Evolutionary conservation across 2,329 filamentous ascomycete species (phyloP).

Genomic region (Aspergillus ochraceus): DNA sequence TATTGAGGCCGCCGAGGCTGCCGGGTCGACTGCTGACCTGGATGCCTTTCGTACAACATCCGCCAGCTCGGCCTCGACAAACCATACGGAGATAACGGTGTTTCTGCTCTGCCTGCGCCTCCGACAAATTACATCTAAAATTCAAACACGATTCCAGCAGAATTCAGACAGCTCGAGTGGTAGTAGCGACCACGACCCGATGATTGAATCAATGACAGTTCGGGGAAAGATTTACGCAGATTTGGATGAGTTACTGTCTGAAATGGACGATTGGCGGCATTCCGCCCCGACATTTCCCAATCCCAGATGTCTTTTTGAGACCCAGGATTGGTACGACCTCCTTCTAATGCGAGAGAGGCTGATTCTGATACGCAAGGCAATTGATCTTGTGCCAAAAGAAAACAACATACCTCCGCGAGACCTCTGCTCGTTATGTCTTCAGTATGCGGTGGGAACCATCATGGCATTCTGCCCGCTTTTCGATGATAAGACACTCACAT

Average conservation of each 20-base stretch:
- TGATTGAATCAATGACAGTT: slow-evolving; percentile 1
- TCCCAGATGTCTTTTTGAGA: slow-evolving; percentile 45
- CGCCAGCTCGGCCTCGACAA: not conserved
- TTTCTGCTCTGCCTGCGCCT: slow-evolving; percentile 43
- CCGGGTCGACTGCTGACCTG: slow-evolving; percentile 13
- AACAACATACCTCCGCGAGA: slow-evolving; percentile 34
- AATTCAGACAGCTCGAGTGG: not conserved
- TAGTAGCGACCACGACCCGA: not conserved
- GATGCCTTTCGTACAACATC: slow-evolving; percentile 13
- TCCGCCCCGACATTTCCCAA: slow-evolving; percentile 31
- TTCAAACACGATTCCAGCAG: slow-evolving; percentile 16
- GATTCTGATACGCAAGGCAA: slow-evolving; percentile 42
- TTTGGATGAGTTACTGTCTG: slow-evolving; percentile 30
- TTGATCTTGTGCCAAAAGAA: slow-evolving; percentile 40
- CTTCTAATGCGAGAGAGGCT: slow-evolving; percentile 44
- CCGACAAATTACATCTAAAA: slow-evolving; percentile 42
- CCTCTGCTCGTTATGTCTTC: slow-evolving; percentile 34
- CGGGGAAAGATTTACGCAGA: slow-evolving; percentile 17
- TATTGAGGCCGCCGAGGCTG: slow-evolving; percentile 20
- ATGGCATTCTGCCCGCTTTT: slow-evolving; percentile 40
- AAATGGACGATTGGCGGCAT: slow-evolving; percentile 40
- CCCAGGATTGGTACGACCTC: slow-evolving; percentile 48
- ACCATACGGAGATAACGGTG: slow-evolving; percentile 36
- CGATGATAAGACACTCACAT: slow-evolving; percentile 39
- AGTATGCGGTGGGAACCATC: slow-evolving; percentile 40